Evolutionary conservation across 2,329 filamentous ascomycete species (phyloP).

Genomic region (Beauveria sp.): DNA sequence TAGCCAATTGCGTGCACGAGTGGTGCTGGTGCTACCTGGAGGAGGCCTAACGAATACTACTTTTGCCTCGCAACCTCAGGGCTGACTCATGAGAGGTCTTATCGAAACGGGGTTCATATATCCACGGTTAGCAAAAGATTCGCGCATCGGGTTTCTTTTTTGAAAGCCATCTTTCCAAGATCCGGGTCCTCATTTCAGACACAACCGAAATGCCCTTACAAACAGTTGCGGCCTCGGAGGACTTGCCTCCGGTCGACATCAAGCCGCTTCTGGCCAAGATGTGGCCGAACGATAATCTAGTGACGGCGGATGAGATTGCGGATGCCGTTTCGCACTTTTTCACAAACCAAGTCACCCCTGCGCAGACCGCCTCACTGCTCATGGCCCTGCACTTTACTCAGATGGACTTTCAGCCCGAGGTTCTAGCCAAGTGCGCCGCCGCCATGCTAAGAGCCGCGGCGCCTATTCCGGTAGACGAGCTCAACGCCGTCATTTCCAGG

Average conservation of each 20-base stretch:
- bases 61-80: not conserved
- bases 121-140: not conserved
- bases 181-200: not conserved
- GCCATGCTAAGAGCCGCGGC: conserved; percentile 78
- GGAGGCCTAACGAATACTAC: not conserved
- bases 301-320: conserved; percentile 76
- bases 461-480: conserved; percentile 55
- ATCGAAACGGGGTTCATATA: not conserved
- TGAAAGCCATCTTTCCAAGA: not conserved
- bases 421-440: conserved; percentile 75
- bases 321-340: conserved; percentile 88
- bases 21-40: not conserved
- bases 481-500: conserved; percentile 53
- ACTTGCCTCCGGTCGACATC: conserved; percentile 44
- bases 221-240: conserved; percentile 19
- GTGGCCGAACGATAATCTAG: conserved; percentile 51
- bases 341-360: conserved; percentile 78
- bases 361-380: conserved; percentile 78
- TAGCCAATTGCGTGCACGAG: conserved; percentile 1
- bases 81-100: not conserved
- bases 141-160: not conserved
- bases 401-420: conserved; percentile 74
- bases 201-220: conserved; percentile 24
- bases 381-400: conserved; percentile 89
- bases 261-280: conserved; percentile 66